Conservation (phyloP, 306 rosid genomes). For the Notholithocarpus densiflorus region DNA sequence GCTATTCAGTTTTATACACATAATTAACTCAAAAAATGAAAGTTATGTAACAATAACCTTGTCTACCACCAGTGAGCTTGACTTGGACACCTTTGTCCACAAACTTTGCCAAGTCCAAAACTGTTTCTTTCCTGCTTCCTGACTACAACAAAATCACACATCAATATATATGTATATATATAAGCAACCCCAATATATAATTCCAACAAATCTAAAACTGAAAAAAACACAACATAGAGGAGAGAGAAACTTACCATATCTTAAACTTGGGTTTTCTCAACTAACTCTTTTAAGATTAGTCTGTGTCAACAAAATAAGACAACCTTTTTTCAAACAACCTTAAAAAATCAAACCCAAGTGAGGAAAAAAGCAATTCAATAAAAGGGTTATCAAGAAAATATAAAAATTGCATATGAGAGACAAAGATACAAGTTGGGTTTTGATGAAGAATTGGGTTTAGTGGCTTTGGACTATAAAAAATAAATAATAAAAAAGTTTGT, state of each 20-base stretch:
- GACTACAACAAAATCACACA: conserved; percentile 37
- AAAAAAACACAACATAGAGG: background rate
- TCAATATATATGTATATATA: background rate
- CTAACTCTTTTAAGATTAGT: background rate
- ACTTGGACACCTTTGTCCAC: conserved; percentile 94
- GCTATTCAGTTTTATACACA: background rate
- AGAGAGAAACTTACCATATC: conserved; percentile 31
- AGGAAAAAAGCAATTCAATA: too few species aligned
- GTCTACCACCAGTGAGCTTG: conserved; percentile 91
- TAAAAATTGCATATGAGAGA: too few species aligned
- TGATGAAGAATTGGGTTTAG: background rate
- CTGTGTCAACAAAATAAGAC: background rate
- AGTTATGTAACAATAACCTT: conserved; percentile 40
- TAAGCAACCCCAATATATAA: background rate
- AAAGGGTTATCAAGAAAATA: background rate
- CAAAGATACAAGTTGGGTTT: too few species aligned
- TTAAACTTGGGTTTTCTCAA: background rate
- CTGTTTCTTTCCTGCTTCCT: conserved; percentile 71
- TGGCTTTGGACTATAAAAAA: background rate
- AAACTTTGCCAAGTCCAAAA: conserved; percentile 79
- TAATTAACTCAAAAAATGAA: background rate
- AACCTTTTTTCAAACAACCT: background rate
- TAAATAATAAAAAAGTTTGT: background rate
- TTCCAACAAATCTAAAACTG: background rate
- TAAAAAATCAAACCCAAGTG: background rate